phyloP scores from a whole-genome alignment of 2,329 filamentous ascomycete genomes.

The Cladosporium sp. region DNA sequence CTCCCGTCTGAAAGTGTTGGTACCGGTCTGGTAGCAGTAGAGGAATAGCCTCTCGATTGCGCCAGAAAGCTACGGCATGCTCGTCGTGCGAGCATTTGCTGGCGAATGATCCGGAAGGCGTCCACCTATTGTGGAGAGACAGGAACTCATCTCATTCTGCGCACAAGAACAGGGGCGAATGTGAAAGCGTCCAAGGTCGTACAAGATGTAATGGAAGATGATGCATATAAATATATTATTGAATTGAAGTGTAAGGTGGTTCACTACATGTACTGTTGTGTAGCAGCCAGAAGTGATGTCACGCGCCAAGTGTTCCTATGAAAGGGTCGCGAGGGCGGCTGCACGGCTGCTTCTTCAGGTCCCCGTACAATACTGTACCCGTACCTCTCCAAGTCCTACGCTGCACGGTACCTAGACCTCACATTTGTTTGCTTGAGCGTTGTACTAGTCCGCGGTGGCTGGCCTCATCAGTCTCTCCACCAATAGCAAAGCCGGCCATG shows the following conservation, averaged over 20 bases:
- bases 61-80: neutral
- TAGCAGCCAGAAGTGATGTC: no score
- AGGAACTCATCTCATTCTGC: neutral
- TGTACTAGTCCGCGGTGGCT: no score
- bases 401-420: no score
- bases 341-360: no score
- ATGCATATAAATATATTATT: neutral
- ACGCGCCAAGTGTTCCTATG: no score
- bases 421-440: no score
- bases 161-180: neutral
- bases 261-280: neutral
- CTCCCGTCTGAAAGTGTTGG: slow-evolving; percentile 21
- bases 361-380: no score
- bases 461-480: no score
- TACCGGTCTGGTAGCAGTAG: slow-evolving; percentile 15
- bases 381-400: no score
- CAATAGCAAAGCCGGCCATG: no score
- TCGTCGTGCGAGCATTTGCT: slow-evolving; percentile 14
- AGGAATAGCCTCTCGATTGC: slow-evolving; percentile 14
- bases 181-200: neutral
- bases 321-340: no score
- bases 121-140: neutral
- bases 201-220: neutral
- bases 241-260: neutral
- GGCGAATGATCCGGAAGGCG: no score